These are phyloP conservation scores for Graphilbum sp. DNA, from an alignment of 2,329 filamentous ascomycete genomes.

Conservation along the genomic window DNA sequence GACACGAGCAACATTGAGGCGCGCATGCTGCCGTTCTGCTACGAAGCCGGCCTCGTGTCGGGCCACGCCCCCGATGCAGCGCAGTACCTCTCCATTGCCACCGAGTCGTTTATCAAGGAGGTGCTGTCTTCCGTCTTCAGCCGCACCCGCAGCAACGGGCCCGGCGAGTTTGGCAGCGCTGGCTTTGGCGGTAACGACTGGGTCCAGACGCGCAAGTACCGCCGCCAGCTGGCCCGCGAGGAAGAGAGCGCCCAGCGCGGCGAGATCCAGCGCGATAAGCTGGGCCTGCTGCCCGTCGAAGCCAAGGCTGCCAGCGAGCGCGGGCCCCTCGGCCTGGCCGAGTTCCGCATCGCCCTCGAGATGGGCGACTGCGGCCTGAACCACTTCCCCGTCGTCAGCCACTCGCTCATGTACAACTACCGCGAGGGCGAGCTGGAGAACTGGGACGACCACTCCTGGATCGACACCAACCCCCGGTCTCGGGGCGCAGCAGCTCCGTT, in stretches of 20 bases:
- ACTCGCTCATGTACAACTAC: constrained; percentile 53
- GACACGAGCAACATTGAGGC: constrained; percentile 46
- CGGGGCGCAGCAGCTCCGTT: constrained; percentile 1
- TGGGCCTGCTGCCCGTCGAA: constrained; percentile 66
- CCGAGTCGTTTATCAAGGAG: constrained; percentile 52
- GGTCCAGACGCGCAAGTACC: constrained; percentile 68
- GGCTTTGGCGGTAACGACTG: constrained; percentile 51
- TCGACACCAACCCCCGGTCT: constrained; percentile 15
- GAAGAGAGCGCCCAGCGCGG: constrained; percentile 59
- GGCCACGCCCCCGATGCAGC: constrained; percentile 45
- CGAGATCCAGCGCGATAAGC: constrained; percentile 56
- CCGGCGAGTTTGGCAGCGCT: constrained; percentile 42
- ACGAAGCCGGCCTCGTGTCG: constrained; percentile 43
- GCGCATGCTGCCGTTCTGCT: constrained; percentile 52
- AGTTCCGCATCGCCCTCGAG: constrained; percentile 59
- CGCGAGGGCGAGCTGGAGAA: constrained; percentile 61
- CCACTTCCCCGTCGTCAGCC: constrained; percentile 60
- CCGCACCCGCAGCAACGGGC: constrained; percentile 47
- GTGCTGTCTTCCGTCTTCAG: constrained; percentile 46
- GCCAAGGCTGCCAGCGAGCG: constrained; percentile 58
- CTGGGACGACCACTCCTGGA: constrained; percentile 42
- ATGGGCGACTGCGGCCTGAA: constrained; percentile 61
- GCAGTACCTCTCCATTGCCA: constrained; percentile 47
- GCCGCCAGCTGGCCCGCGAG: constrained; percentile 56
- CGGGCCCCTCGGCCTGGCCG: constrained; percentile 57